Evolutionary conservation across 1,139 yeast genomes (phyloP).

Genomic region (Pichia sp.): DNA sequence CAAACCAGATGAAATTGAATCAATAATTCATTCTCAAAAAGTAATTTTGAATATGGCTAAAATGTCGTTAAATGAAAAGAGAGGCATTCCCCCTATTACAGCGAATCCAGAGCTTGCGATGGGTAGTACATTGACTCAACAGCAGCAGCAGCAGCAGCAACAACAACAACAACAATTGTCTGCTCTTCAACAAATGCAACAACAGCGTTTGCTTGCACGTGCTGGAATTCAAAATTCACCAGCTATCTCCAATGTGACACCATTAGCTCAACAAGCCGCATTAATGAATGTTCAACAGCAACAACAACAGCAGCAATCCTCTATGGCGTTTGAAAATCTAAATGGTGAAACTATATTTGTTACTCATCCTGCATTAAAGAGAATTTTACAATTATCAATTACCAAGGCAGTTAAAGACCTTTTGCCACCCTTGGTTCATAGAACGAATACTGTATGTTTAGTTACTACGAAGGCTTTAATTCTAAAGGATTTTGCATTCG

Average conservation of each 20-base stretch:
- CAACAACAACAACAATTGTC: too few species aligned
- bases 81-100: slow-evolving; percentile 21
- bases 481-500: slow-evolving; percentile 87
- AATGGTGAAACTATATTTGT: slow-evolving; percentile 71
- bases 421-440: slow-evolving; percentile 81
- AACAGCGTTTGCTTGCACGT: slow-evolving; percentile 20
- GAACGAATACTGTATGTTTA: slow-evolving; percentile 86
- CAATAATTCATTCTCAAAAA: slow-evolving; percentile 36
- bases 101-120: slow-evolving; percentile 16
- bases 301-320: too few species aligned
- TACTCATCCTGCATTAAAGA: slow-evolving; percentile 67
- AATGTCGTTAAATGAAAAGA: slow-evolving; percentile 26
- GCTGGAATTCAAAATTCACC: slow-evolving; percentile 24
- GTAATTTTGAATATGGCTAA: slow-evolving; percentile 35
- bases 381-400: slow-evolving; percentile 76
- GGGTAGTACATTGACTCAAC: slow-evolving; percentile 15
- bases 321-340: slow-evolving; percentile 37
- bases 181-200: slow-evolving; percentile 26
- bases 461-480: slow-evolving; percentile 82
- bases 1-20: slow-evolving; percentile 32
- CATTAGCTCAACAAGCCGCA: slow-evolving; percentile 16
- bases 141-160: slow-evolving; percentile 22
- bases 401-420: slow-evolving; percentile 87
- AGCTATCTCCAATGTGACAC: slow-evolving; percentile 22
- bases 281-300: slow-evolving; percentile 12